Conservation (phyloP, 495 filamentous ascomycete genomes). For the Penicillium pulvis region DNA sequence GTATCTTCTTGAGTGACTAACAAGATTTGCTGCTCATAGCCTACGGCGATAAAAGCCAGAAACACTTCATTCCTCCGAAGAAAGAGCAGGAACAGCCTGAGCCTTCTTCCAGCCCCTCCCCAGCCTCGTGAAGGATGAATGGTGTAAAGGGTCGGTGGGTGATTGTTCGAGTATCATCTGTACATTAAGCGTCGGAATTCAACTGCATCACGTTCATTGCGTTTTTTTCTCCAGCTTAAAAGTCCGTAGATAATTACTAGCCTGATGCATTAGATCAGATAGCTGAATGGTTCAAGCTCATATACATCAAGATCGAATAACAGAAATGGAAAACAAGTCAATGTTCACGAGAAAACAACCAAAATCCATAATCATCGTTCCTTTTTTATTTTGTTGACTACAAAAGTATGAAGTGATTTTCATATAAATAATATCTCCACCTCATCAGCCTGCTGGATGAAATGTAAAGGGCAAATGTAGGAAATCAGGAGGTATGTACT, state of each 20-base stretch:
- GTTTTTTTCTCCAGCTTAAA: background rate
- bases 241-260: background rate
- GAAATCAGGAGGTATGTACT: background rate
- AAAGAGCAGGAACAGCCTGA: background rate
- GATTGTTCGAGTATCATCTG: background rate
- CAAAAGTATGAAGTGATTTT: background rate
- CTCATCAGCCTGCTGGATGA: conserved; percentile 26
- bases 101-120: background rate
- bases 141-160: background rate
- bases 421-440: conserved; percentile 5
- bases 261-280: background rate
- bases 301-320: background rate
- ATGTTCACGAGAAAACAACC: background rate
- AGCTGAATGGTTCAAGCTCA: background rate
- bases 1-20: background rate
- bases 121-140: background rate
- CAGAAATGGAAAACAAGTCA: background rate
- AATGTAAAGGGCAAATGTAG: conserved; percentile 4
- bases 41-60: conserved; percentile 22
- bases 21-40: conserved; percentile 9
- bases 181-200: conserved; percentile 3
- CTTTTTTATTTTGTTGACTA: background rate
- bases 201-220: conserved; percentile 1
- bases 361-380: background rate
- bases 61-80: conserved; percentile 7